phyloP scores from a whole-genome alignment of 2,329 filamentous ascomycete species.

The Chalara sp. region DNA sequence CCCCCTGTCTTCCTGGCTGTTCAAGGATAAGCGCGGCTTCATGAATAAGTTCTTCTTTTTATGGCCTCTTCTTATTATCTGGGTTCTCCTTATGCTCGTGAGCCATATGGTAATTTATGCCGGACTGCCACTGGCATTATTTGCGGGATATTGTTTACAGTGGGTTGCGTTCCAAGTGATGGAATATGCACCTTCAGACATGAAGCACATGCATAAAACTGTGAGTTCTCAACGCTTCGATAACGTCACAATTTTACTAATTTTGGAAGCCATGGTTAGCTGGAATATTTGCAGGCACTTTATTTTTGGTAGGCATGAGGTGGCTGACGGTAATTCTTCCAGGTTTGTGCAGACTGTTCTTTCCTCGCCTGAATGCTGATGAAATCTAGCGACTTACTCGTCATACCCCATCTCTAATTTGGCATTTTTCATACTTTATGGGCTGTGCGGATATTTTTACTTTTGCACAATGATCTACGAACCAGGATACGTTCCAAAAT shows the following conservation, averaged over 20 bases:
- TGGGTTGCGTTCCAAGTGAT: slow-evolving; percentile 72
- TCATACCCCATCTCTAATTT: slow-evolving; percentile 70
- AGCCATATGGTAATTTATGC: slow-evolving; percentile 68
- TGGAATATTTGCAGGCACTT: slow-evolving; percentile 81
- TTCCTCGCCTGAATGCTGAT: slow-evolving; percentile 24
- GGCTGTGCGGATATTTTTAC: slow-evolving; percentile 79
- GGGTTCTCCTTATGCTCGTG: slow-evolving; percentile 63
- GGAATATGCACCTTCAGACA: slow-evolving; percentile 77
- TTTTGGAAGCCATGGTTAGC: slow-evolving; percentile 74
- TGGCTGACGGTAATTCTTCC: slow-evolving; percentile 72
- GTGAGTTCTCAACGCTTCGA: slow-evolving; percentile 38
- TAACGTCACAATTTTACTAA: not conserved
- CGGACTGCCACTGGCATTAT: slow-evolving; percentile 64
- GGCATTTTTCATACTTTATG: slow-evolving; percentile 58
- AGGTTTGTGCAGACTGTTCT: slow-evolving; percentile 39
- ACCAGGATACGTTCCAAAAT: slow-evolving; percentile 88
- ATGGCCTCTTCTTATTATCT: slow-evolving; percentile 75
- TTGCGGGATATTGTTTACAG: slow-evolving; percentile 64
- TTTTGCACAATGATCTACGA: slow-evolving; percentile 78
- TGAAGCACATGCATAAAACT: slow-evolving; percentile 85
- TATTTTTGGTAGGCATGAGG: slow-evolving; percentile 73
- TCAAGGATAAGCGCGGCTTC: slow-evolving; percentile 72
- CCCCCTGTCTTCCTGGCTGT: slow-evolving; percentile 62
- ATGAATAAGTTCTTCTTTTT: slow-evolving; percentile 84
- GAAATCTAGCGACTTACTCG: slow-evolving; percentile 52